Evolutionary conservation across 2,329 filamentous ascomycete genomes (phyloP).

Genomic region (Emericellopsis cladophorae): DNA sequence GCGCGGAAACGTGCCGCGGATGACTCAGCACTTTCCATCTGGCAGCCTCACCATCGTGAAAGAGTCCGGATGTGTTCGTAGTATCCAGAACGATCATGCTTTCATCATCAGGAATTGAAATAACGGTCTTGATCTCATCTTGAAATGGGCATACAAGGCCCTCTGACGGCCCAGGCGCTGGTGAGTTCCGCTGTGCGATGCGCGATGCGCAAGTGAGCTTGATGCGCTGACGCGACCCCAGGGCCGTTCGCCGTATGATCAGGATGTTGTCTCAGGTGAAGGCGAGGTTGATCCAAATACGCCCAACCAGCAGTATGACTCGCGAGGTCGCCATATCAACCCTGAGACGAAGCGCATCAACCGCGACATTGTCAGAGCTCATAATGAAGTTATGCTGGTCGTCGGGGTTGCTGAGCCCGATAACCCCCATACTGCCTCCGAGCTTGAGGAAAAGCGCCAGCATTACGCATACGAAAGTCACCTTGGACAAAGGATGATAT

Average conservation of each 20-base stretch:
- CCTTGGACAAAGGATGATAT: slow-evolving; percentile 25
- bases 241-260: slow-evolving; percentile 49
- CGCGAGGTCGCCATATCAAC: slow-evolving; percentile 42
- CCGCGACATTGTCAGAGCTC: slow-evolving; percentile 42
- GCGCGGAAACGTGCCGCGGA: neutral
- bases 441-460: slow-evolving; percentile 25
- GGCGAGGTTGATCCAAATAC: slow-evolving; percentile 26
- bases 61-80: neutral
- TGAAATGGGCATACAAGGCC: slow-evolving; percentile 40
- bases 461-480: slow-evolving; percentile 34
- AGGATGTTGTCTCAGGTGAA: slow-evolving; percentile 33
- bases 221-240: slow-evolving; percentile 10
- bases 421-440: slow-evolving; percentile 23
- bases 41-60: too few relatives aligned
- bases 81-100: neutral
- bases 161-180: slow-evolving; percentile 42
- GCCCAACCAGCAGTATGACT: slow-evolving; percentile 37
- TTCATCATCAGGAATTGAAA: slow-evolving; percentile 1
- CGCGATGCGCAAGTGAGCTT: too few relatives aligned
- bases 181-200: slow-evolving; percentile 16
- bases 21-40: neutral
- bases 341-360: slow-evolving; percentile 40
- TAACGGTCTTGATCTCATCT: neutral
- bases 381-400: slow-evolving; percentile 52
- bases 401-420: slow-evolving; percentile 51